Evolutionary conservation across 2,329 filamentous ascomycete species (phyloP).

Genomic region (Diplodia scrobiculata): DNA sequence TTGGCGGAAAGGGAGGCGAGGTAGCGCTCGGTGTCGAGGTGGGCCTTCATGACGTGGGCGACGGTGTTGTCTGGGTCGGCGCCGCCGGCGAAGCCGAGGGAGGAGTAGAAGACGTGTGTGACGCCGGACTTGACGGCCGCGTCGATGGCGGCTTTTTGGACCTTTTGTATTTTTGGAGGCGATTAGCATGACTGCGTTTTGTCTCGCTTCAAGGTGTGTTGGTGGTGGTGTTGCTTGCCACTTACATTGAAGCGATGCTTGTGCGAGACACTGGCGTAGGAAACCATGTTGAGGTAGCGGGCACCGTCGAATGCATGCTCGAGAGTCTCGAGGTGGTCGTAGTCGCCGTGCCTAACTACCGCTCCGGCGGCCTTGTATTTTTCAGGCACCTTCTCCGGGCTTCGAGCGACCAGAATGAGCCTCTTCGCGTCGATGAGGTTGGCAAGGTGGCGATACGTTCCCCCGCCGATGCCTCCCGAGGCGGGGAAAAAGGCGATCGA

Average conservation of each 20-base stretch:
- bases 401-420: background rate
- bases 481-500: background rate
- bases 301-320: background rate
- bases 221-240: background rate
- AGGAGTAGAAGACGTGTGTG: background rate
- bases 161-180: background rate
- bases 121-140: background rate
- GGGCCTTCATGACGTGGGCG: background rate
- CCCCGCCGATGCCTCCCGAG: background rate
- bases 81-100: background rate
- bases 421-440: background rate
- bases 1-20: background rate
- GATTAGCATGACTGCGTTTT: no score
- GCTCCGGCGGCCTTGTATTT: background rate
- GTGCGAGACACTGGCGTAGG: background rate
- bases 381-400: background rate
- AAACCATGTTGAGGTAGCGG: background rate
- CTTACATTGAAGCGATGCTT: background rate
- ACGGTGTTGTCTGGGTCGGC: background rate
- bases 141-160: background rate
- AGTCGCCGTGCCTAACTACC: background rate
- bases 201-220: no score
- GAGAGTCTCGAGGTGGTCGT: background rate
- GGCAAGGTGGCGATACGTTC: background rate
- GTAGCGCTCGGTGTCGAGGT: background rate